phyloP scores from a whole-genome alignment of 2,329 filamentous ascomycete species.

The Pseudogymnoascus sp. region DNA sequence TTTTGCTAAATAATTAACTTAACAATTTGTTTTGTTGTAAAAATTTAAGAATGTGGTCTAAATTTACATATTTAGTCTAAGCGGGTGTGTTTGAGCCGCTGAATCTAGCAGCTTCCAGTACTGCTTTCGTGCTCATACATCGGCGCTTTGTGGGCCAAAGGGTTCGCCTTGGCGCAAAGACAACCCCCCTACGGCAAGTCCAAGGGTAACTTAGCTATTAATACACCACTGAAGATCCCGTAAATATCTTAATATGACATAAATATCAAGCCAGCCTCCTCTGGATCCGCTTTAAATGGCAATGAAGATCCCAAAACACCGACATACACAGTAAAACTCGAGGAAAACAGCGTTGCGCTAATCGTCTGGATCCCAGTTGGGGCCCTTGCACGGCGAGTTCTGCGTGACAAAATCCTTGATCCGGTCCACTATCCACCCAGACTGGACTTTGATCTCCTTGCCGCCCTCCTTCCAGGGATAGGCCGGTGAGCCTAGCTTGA shows the following conservation, averaged over 20 bases:
- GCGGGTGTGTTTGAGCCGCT: too few species aligned
- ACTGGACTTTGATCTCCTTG: slow-evolving; percentile 11
- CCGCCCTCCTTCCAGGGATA: slow-evolving; percentile 14
- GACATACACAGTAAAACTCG: not conserved
- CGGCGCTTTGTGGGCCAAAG: too few species aligned
- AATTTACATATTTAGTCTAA: too few species aligned
- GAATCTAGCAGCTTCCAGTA: too few species aligned
- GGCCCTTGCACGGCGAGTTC: not conserved
- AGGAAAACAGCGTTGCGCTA: not conserved
- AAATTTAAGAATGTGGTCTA: too few species aligned
- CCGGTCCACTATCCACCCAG: slow-evolving; percentile 5
- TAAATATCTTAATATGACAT: not conserved
- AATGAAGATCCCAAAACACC: not conserved
- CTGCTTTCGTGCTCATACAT: too few species aligned
- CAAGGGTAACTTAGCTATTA: too few species aligned
- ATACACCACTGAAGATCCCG: not conserved
- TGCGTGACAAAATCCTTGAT: slow-evolving; percentile 5
- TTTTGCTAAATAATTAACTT: too few species aligned
- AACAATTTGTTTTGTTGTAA: too few species aligned
- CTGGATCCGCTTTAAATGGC: not conserved
- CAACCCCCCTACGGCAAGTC: too few species aligned
- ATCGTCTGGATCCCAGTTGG: not conserved
- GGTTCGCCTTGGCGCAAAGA: too few species aligned
- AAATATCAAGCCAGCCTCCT: not conserved
- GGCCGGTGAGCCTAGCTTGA: slow-evolving; percentile 9